phyloP scores from a whole-genome alignment of 1,284 basidiomycete species.

The Trametes polyzona region DNA sequence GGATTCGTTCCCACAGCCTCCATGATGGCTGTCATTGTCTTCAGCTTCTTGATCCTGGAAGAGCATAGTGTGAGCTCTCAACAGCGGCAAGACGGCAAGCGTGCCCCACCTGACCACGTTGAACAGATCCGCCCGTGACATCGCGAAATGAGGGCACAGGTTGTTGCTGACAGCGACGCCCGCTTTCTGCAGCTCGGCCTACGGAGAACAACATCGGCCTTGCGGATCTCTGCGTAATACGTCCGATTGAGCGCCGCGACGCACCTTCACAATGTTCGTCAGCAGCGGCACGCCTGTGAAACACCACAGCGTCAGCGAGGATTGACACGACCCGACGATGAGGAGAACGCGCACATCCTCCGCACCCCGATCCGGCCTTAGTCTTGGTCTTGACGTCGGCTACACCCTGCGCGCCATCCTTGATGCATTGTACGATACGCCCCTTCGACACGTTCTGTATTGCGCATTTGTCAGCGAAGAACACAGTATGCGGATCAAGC shows the following conservation, averaged over 20 bases:
- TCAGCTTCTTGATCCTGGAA: conserved; percentile 61
- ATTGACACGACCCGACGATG: conserved; percentile 45
- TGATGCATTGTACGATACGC: conserved; percentile 57
- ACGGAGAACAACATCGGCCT: neutral
- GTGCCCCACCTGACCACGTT: conserved; percentile 56
- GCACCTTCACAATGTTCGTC: conserved; percentile 50
- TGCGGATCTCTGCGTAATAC: neutral
- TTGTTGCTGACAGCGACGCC: conserved; percentile 66
- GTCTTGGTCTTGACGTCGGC: conserved; percentile 68
- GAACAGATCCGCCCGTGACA: conserved; percentile 72
- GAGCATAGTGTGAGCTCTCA: neutral
- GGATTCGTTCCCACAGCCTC: conserved; percentile 51
- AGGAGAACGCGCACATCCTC: conserved; percentile 64
- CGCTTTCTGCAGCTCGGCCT: conserved; percentile 69
- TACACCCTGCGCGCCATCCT: conserved; percentile 55
- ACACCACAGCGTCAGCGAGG: conserved; percentile 1
- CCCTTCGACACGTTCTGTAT: conserved; percentile 66
- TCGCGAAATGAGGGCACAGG: conserved; percentile 72
- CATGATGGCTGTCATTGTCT: conserved; percentile 63
- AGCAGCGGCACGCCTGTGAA: conserved; percentile 47
- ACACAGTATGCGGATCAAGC: neutral
- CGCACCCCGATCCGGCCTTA: conserved; percentile 76
- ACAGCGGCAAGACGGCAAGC: neutral
- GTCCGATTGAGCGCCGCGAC: neutral
- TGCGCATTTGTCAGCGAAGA: neutral